Evolutionary conservation across 768 basidiomycete species (phyloP), one percentile per base, ranked within the genome.

Genomic region (Hericium coralloides): DNA sequence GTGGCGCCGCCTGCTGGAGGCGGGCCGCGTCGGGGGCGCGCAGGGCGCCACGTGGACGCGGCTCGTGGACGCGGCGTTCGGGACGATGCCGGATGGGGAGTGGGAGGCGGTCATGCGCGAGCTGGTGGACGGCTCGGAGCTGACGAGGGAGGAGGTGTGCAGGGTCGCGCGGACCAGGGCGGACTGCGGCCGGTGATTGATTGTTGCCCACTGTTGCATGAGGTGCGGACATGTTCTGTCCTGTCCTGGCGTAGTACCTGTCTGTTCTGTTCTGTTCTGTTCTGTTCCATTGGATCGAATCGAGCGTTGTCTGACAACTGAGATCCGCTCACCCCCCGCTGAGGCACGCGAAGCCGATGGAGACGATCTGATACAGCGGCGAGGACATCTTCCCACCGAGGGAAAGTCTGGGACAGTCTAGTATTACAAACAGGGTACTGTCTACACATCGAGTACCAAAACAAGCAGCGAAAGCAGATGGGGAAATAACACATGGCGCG

Each of bases 1-100:
- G 3, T 95, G 95, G 93, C 72, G 79, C 52, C 77, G 77, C 55
- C 73, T 95, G 38, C 66, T 87, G 17, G 84, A 87, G 56, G 86
- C 88, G 1, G 87, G 81, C 17, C 78, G 81, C 49, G 64, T 98
- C 23, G 71, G 92, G 22, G 81, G 77, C 2, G 69, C 84, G 20
- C 83, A 88, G 45, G 80, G 79, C 5, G 75, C 75, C 8, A 66
- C 65, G 38, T 85, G 85, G 76, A 67, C 73, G 4, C 69, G 66
- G 47, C 69, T 84, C 14, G 67, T 75, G 41, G 67, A 74, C 36
- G 68, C 71, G 12, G 81, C 80, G 12, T 83, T 84, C 62, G 79
- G 43, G 43, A n/a, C 43, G 53, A 52, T 50, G 55, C 20, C 48
- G 0, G 67, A 68, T 43, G 58, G 53, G 25, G 75, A 75, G 10